Conservation (phyloP, 495 filamentous ascomycete species). For the Neurospora sp. region DNA sequence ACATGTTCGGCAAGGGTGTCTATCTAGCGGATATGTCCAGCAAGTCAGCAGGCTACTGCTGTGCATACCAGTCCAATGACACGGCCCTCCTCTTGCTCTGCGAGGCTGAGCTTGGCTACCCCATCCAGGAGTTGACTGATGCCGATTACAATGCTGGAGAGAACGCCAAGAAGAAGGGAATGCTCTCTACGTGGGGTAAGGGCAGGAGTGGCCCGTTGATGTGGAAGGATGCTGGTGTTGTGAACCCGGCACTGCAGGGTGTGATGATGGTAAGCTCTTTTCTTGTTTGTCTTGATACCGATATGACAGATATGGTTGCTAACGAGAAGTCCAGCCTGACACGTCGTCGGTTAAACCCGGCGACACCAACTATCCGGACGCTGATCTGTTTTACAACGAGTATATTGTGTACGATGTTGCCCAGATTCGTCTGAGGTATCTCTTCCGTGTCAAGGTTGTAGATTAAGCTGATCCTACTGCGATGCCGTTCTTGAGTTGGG, state of each 20-base stretch:
- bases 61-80: conserved; percentile 30
- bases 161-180: conserved; percentile 46
- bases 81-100: conserved; percentile 58
- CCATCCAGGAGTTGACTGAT: conserved; percentile 47
- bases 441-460: conserved; percentile 57
- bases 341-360: conserved; percentile 25
- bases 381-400: conserved; percentile 50
- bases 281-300: not conserved
- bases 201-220: conserved; percentile 48
- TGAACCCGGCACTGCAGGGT: conserved; percentile 52
- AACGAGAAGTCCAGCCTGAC: conserved; percentile 31
- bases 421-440: conserved; percentile 68
- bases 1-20: conserved; percentile 81
- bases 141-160: conserved; percentile 52
- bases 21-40: conserved; percentile 76
- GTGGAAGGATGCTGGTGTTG: conserved; percentile 67
- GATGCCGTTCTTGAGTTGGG: not conserved
- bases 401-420: conserved; percentile 74
- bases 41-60: conserved; percentile 71
- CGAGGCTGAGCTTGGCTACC: conserved; percentile 67
- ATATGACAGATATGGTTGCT: not conserved
- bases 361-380: conserved; percentile 21
- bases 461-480: too few species aligned
- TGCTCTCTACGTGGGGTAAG: conserved; percentile 55
- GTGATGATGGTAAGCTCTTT: conserved; percentile 47